A percentile compares a stretch with the other conserved stretches of the same genome.
These are phyloP conservation scores for Ceratocystis albifundus DNA, from an alignment of 2,329 filamentous ascomycete species.

Conservation along the genomic window DNA sequence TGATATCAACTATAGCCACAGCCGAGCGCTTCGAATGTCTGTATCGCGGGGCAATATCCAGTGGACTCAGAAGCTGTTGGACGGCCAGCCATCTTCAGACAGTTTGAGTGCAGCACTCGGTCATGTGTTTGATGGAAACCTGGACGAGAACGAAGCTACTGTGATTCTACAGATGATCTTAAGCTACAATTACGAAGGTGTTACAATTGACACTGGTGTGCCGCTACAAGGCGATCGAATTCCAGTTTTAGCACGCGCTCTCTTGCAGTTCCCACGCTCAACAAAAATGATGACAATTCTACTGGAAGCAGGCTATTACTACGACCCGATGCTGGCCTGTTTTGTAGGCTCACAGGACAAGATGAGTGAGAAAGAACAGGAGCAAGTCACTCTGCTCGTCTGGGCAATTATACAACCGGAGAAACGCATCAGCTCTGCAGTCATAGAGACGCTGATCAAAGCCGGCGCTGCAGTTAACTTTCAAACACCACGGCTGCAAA, in stretches of 20 bases:
- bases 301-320: constrained; percentile 47
- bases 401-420: constrained; percentile 54
- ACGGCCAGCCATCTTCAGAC: constrained; percentile 3
- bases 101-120: constrained; percentile 9
- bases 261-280: constrained; percentile 45
- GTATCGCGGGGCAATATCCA: constrained; percentile 14
- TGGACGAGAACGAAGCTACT: background rate
- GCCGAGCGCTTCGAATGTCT: constrained; percentile 24
- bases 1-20: constrained; percentile 40
- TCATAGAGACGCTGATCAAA: constrained; percentile 47
- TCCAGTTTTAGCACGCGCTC: constrained; percentile 42
- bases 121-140: constrained; percentile 10
- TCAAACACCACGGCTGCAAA: constrained; percentile 31
- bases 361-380: constrained; percentile 39
- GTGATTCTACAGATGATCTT: constrained; percentile 28
- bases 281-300: constrained; percentile 41
- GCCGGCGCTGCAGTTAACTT: constrained; percentile 47
- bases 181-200: constrained; percentile 36
- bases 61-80: background rate
- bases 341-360: constrained; percentile 29
- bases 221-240: constrained; percentile 27
- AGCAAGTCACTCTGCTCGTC: constrained; percentile 45
- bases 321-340: constrained; percentile 37
- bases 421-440: constrained; percentile 47
- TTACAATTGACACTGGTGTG: constrained; percentile 40